Evolutionary conservation across 169 alveolate species (phyloP), one percentile per base, ranked within the genome.

Genomic region (Plasmodium billcollinsi): DNA sequence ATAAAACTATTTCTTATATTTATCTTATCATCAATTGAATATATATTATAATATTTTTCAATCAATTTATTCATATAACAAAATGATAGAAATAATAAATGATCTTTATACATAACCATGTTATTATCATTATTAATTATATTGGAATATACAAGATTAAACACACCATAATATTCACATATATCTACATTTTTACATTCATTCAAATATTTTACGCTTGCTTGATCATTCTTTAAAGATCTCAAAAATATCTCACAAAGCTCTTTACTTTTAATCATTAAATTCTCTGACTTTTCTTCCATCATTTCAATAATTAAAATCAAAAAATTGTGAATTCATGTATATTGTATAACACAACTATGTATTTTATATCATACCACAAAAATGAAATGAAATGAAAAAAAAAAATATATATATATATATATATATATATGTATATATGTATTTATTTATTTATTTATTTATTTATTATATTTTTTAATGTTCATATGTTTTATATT

Each of bases 41-140:
- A 80, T 18, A 15, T 49, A 54, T 66, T 70, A 24, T 69, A 80
- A 50, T 69, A 47, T 20, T 67, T 80, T 43, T 45, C 65, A 14
- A 80, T 15, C 8, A 80, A 69, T n/a, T 69, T 80, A 33, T 56
- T 80, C 90, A 80, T 80, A 21, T 80, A 80, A 33, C 73, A 69
- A 49, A 80, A 80, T 18, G 85, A 80, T 15, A 69, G 62, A 73
- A 80, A 80, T 7, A 70, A 14, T 24, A 80, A 33, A 52, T 80
- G 70, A 5, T 80, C 90, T 14, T 76, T 76, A 39, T 20, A 76
- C 0, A 15, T 14, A 26, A 47, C 49, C 14, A 66, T 54, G 14
- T 33, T n/a, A n/a, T 59, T 56, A n/a, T 69, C 90, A 24, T 11
- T 54, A 29, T 33, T 62, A 6, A 69, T 67, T 73, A 70, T 18